phyloP scores from a whole-genome alignment of 441 rosid genomes.

The Kokia cookei region DNA sequence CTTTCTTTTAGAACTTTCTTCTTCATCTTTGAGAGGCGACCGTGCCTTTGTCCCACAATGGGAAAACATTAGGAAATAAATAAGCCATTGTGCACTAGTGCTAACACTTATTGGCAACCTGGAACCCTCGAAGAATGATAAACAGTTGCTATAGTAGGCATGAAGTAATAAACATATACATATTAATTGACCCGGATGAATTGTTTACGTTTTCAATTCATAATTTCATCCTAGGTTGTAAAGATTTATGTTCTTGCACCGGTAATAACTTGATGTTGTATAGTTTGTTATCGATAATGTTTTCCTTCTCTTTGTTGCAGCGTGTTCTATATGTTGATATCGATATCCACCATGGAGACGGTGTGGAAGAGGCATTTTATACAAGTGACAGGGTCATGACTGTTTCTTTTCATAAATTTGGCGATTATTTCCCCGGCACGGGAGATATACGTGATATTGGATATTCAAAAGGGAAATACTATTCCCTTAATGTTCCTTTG shows the following conservation, averaged over 20 bases:
- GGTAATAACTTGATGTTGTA: background rate
- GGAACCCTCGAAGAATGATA: background rate
- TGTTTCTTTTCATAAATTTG: slow-evolving; percentile 76
- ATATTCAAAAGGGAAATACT: slow-evolving; percentile 56
- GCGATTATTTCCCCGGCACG: slow-evolving; percentile 76
- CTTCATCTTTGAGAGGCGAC: background rate
- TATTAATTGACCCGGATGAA: background rate
- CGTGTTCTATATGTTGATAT: slow-evolving; percentile 79
- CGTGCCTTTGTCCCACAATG: background rate
- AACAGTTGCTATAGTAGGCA: background rate
- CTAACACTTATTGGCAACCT: background rate
- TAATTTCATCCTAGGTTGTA: background rate
- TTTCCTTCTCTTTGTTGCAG: slow-evolving; percentile 25
- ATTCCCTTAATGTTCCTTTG: slow-evolving; percentile 73
- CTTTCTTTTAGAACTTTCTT: background rate
- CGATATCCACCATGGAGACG: slow-evolving; percentile 80
- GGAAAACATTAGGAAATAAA: background rate
- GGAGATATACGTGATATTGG: slow-evolving; percentile 69
- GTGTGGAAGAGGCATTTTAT: slow-evolving; percentile 77
- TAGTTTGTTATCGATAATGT: background rate
- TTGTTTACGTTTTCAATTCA: background rate
- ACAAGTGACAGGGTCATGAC: slow-evolving; percentile 80
- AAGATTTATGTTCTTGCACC: background rate
- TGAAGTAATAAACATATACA: background rate
- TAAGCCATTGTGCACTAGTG: background rate